Base-by-base conservation (phyloP, 2,329 filamentous ascomycete genomes). In the Atkinsonella texensis region DNA sequence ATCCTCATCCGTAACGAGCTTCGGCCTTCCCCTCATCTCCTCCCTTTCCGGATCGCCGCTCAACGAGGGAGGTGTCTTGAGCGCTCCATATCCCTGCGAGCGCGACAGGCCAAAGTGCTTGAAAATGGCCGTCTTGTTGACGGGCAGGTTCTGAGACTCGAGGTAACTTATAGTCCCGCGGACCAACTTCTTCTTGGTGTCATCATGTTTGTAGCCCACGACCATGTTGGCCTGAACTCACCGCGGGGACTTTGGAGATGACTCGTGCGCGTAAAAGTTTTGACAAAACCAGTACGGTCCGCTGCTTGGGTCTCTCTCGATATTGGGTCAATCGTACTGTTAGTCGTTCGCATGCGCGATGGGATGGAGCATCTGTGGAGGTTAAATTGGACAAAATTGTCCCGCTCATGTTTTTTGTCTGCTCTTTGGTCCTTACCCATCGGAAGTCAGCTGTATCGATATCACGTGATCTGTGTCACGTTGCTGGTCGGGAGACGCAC, bases 71-170 rank as follows among this genome's bases (percentile, higher is more conserved):
- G 64, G 60, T 18, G 61, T 56, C 54, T 56, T 67, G n/a, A 69
- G 56, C 1, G 67, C 66, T 33, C 65, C 63, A 50, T 69, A 69
- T 38, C 67, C 67, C 52, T 69, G 66, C 2, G 66, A 67, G 0
- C 66, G 65, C 32, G 67, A 67, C 13, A 69, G 60, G 18, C 64
- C 64, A 58, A 69, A 69, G 55, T 69, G 67, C 33, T 65, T 61
- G 54, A 69, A 69, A 53, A 69, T 68, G 58, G 67, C 65, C 33
- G 64, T 64, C 57, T 69, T 68, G 60, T 69, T 69, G 49, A 69
- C 65, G 2, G 64, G 64, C 17, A 68, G 58, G 51, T 65, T 65
- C 35, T 68, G 62, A 2, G 65, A 63, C 55, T 69, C 67, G 15
- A 69, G 65, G 56, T 68, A 69, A 4, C 67, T 68, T 55, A 69